Evolutionary conservation across 352 stramenopile species (phyloP), one percentile per base, ranked within the genome.

Genomic region (Phytophthora fragariae): DNA sequence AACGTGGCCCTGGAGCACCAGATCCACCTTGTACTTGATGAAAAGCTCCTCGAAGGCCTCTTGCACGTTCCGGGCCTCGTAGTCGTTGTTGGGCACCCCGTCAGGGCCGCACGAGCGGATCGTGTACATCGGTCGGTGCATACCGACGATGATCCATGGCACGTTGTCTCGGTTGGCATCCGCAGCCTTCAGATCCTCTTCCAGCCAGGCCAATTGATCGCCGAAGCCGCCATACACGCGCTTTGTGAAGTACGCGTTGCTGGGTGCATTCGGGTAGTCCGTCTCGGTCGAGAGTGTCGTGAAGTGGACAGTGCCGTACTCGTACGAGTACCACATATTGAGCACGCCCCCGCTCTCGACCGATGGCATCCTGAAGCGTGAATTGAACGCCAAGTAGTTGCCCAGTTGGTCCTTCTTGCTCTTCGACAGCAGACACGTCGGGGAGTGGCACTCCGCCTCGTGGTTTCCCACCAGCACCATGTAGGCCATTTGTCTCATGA

Each of bases 391-490:
- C 35, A 80, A 83, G 67, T 93, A 94, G 41, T 85, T 85, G 27
- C 79, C 73, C 21, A 82, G 72, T 6, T 81, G 79, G 9, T 68
- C 15, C 46, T 70, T 53, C 24, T 75, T 79, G 5, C 49, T 61
- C 21, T 59, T 47, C 5, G 66, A 71, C 6, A 85, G 2, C 3
- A 81, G 60, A 44, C 77, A 84, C 8, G 66, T 56, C 2, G 77
- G 77, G n/a, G 74, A 80, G 44, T 84, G 72, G 61, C 81, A 91
- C 50, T 88, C 81, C 3, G 79, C 80, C 49, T 89, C 83, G 75
- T 97, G 90, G 70, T 96, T 96, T 3, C 89, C 89, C 2, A 84
- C 77, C 0, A 83, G 62, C 24, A 89, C 79, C 85, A 94, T 94
- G 71, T 92, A 95, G 0, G 89, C 74, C 52, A 90, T 67, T 14